Percentiles rank a stretch among this genome's conserved stretches.
These are phyloP conservation scores for Kalanchoe fedtschenkoi DNA, from an alignment of 164 flowering plant species.

Conservation along the genomic window DNA sequence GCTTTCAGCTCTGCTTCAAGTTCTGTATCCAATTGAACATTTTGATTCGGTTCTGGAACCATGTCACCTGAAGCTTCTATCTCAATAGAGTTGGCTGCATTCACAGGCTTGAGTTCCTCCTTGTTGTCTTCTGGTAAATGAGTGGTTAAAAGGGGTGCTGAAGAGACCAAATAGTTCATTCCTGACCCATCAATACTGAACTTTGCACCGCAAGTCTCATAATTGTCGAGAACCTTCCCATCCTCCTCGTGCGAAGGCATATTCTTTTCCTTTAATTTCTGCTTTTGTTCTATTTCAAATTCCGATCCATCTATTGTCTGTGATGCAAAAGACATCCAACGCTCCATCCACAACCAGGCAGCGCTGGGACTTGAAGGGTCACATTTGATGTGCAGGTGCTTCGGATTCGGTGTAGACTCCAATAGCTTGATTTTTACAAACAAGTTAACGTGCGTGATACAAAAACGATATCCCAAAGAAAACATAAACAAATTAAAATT, in stretches of 20 bases:
- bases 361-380: slow-evolving; percentile 52
- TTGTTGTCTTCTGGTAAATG: too few relatives aligned
- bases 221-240: not conserved
- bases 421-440: slow-evolving; percentile 36
- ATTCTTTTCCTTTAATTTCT: slow-evolving; percentile 14
- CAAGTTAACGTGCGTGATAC: not conserved
- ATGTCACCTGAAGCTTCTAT: slow-evolving; percentile 14
- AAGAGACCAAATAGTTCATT: too few relatives aligned
- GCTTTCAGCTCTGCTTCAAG: slow-evolving; percentile 14
- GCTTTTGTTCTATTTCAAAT: slow-evolving; percentile 12
- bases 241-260: not conserved
- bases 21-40: slow-evolving; percentile 13
- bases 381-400: slow-evolving; percentile 56
- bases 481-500: slow-evolving; percentile 9
- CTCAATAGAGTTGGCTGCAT: slow-evolving; percentile 9
- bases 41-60: slow-evolving; percentile 15
- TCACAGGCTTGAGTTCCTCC: slow-evolving; percentile 21
- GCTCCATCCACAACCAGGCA: slow-evolving; percentile 90
- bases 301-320: slow-evolving; percentile 17
- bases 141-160: too few relatives aligned
- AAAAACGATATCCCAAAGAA: not conserved
- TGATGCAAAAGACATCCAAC: slow-evolving; percentile 79
- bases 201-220: too few relatives aligned
- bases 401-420: slow-evolving; percentile 54
- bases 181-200: too few relatives aligned